A percentile compares a stretch with the other conserved stretches of the same genome.
Conservation (phyloP, 2,329 filamentous ascomycete species). For the Epichloe brachyelytri region DNA sequence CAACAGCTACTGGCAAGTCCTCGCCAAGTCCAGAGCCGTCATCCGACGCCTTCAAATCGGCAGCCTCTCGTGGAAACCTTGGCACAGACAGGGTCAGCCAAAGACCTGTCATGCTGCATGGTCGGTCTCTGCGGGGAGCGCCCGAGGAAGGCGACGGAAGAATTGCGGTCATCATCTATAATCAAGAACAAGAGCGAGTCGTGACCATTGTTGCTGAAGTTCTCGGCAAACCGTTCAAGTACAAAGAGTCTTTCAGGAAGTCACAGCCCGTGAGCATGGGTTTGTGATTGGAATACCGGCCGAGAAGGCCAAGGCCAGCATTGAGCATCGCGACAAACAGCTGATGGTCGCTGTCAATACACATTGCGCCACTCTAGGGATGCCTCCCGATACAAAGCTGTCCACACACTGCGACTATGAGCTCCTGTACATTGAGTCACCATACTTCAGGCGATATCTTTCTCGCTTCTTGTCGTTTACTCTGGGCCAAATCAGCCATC, state of each 20-base stretch:
- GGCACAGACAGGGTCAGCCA: slow-evolving; percentile 24
- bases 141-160: slow-evolving; percentile 41
- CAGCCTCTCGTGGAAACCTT: slow-evolving; percentile 12
- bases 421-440: slow-evolving; percentile 64
- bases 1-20: slow-evolving; percentile 22
- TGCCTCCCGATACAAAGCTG: slow-evolving; percentile 52
- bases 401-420: slow-evolving; percentile 70
- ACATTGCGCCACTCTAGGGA: slow-evolving; percentile 59
- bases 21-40: slow-evolving; percentile 16
- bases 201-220: slow-evolving; percentile 67
- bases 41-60: slow-evolving; percentile 13
- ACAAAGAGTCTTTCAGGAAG: slow-evolving; percentile 42
- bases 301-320: slow-evolving; percentile 40
- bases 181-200: slow-evolving; percentile 58
- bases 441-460: slow-evolving; percentile 62
- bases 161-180: slow-evolving; percentile 55
- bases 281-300: slow-evolving; percentile 56
- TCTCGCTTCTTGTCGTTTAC: slow-evolving; percentile 69
- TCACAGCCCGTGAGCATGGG: slow-evolving; percentile 42
- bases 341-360: slow-evolving; percentile 60
- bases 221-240: slow-evolving; percentile 57
- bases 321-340: slow-evolving; percentile 43
- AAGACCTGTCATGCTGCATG: slow-evolving; percentile 21
- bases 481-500: slow-evolving; percentile 65
- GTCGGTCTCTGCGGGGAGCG: slow-evolving; percentile 31